Conservation (phyloP, 257 asterid genomes). For the Solanum habrochaites region DNA sequence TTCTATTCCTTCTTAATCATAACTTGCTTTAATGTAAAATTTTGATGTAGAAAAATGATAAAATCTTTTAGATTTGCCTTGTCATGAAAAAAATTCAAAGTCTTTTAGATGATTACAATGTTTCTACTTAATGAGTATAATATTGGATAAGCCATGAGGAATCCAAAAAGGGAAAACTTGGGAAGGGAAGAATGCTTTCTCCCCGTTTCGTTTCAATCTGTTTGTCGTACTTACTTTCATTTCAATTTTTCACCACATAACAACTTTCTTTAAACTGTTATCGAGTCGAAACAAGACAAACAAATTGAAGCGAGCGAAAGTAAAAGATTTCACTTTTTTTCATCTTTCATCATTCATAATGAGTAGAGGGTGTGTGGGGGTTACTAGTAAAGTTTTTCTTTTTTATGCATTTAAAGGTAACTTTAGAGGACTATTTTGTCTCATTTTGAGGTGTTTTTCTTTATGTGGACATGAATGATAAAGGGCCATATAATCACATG, state of each 20-base stretch:
- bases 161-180: background rate
- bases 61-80: background rate
- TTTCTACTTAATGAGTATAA: background rate
- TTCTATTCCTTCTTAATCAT: background rate
- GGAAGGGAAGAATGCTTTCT: background rate
- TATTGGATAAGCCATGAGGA: background rate
- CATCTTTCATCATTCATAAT: background rate
- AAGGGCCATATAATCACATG: conserved; percentile 29
- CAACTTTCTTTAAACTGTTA: too few relatives aligned
- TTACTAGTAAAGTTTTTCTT: background rate
- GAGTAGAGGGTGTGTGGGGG: background rate
- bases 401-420: conserved; percentile 24
- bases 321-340: background rate
- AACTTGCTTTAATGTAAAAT: background rate
- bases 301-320: too few relatives aligned
- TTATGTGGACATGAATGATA: conserved; percentile 26
- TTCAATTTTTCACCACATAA: too few relatives aligned
- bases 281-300: too few relatives aligned
- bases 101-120: background rate
- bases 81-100: background rate
- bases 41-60: background rate
- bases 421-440: conserved; percentile 30
- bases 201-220: background rate
- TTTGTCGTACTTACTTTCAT: too few relatives aligned
- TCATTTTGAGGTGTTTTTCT: conserved; percentile 22